Evolutionary conservation across 768 basidiomycete genomes (phyloP), one percentile per base, ranked within the genome.

Genomic region (Nidula microcarpa): DNA sequence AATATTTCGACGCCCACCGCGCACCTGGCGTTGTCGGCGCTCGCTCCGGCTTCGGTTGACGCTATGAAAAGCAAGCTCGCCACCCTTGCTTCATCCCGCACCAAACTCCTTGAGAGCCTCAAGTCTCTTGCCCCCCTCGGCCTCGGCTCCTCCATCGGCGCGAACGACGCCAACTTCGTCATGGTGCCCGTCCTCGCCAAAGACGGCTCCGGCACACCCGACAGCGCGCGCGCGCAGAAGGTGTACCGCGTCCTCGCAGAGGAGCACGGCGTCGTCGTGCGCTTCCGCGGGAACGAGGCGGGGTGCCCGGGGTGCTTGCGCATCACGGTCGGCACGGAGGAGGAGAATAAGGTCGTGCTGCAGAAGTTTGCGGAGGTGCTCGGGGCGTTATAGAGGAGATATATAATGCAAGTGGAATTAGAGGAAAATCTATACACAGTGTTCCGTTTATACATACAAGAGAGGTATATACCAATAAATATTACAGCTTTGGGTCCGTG

Each of bases 1-100:
- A 98, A 97, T 68, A 85, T 99, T 59, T 95, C 94, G 13, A 80
- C 87, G 0, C 94, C 94, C 0, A 93, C 93, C 5, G 92, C 96
- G 10, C 70, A 82, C 32, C 81, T 98, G 18, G 95, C 94, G 0
- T 67, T 85, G 13, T 75, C 87, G 8, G 93, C 96, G 0, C 81
- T 98, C 33, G 82, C 89, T 0, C 78, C 84, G 2, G 62, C 68
- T 14, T 86, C 90, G 3, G 59, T 97, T 10, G 54, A 68, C 1
- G 56, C 65, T 14, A 94, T 94, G 88, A 77, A 74, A n/a, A 39
- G 62, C 43, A 91, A 92, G 64, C 75, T 89, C 6, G 50, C 68
- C 4, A 79, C 74, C 1, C 79, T 96, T 23, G 69, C 80, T 51
- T 58, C 65, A 1, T 84, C 80, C n/a, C 90, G 93, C 6, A 61